These are phyloP conservation scores for Kluyveromyces aestuarii DNA, from an alignment of 805 yeast species.

Conservation along the genomic window DNA sequence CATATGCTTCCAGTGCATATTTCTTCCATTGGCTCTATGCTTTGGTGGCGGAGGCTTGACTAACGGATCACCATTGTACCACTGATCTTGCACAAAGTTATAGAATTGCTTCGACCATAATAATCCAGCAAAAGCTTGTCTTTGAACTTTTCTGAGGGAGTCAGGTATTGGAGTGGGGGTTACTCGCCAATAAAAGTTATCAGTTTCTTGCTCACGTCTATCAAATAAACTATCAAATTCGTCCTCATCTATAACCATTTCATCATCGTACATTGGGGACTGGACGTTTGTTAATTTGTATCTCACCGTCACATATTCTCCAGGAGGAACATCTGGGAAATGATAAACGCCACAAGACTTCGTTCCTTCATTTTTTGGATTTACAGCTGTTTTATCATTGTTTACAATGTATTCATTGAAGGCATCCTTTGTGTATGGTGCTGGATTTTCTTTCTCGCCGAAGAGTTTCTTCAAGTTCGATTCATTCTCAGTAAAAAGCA, in stretches of 20 bases:
- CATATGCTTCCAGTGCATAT: conserved; percentile 80
- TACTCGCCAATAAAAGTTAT: conserved; percentile 83
- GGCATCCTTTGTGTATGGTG: conserved; percentile 72
- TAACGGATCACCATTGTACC: conserved; percentile 80
- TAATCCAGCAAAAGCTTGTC: conserved; percentile 91
- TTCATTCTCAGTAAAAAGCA: conserved; percentile 84
- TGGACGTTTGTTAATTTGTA: conserved; percentile 48
- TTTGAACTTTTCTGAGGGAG: conserved; percentile 70
- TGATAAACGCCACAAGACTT: conserved; percentile 78
- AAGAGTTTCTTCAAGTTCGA: conserved; percentile 67
- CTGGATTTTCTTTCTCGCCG: conserved; percentile 45
- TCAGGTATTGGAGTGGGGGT: conserved; percentile 79
- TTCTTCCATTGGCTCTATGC: conserved; percentile 79
- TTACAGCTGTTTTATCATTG: conserved; percentile 49
- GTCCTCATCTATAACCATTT: conserved; percentile 54
- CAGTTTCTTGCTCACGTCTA: conserved; percentile 78
- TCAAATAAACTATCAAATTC: conserved; percentile 61
- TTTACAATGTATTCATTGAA: conserved; percentile 77
- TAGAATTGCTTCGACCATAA: conserved; percentile 92
- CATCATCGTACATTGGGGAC: conserved; percentile 25
- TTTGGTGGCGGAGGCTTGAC: conserved; percentile 69
- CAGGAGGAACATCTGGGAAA: conserved; percentile 75
- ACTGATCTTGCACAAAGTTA: conserved; percentile 73
- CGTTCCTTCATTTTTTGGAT: conserved; percentile 67
- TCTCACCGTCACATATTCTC: conserved; percentile 78